These are phyloP conservation scores for Alternaria sp. DNA, from an alignment of 2,329 filamentous ascomycete genomes.

Conservation along the genomic window DNA sequence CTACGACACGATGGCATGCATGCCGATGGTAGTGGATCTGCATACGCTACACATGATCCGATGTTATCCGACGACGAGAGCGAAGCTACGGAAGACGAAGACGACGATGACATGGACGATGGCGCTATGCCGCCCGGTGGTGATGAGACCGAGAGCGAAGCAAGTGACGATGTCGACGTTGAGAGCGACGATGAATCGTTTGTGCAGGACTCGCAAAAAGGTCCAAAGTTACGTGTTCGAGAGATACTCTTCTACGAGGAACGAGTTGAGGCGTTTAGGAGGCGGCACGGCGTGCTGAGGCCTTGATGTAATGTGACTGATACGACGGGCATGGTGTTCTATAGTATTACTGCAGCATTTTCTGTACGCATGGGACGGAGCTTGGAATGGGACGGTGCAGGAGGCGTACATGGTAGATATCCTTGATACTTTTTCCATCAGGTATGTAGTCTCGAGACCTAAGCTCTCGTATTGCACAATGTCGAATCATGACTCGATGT, in stretches of 20 bases:
- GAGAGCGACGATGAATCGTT: constrained; percentile 61
- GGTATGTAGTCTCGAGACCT: constrained; percentile 3
- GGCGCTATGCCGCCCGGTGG: constrained; percentile 58
- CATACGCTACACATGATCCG: constrained; percentile 37
- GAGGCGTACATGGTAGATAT: constrained; percentile 25
- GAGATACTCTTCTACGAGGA: constrained; percentile 88
- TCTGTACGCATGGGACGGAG: constrained; percentile 8
- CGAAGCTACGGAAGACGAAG: constrained; percentile 52
- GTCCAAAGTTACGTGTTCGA: constrained; percentile 66
- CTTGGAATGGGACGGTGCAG: constrained; percentile 7
- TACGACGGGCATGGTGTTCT: constrained; percentile 5
- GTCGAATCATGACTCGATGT: neutral
- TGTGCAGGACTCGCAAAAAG: constrained; percentile 57
- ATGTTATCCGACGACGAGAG: constrained; percentile 48
- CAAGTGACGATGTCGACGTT: constrained; percentile 47
- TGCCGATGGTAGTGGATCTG: constrained; percentile 29
- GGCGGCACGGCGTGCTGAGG: constrained; percentile 61
- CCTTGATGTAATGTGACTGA: constrained; percentile 16
- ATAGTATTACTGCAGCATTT: constrained; percentile 7
- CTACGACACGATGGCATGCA: constrained; percentile 40
- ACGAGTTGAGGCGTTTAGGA: constrained; percentile 77
- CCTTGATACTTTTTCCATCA: constrained; percentile 14
- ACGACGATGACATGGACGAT: constrained; percentile 59
- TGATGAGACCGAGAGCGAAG: constrained; percentile 43
- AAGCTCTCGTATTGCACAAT: neutral